Evolutionary conservation across 495 filamentous ascomycete genomes (phyloP), one percentile per base, ranked within the genome.

Genomic region (Cladorrhinum samala): DNA sequence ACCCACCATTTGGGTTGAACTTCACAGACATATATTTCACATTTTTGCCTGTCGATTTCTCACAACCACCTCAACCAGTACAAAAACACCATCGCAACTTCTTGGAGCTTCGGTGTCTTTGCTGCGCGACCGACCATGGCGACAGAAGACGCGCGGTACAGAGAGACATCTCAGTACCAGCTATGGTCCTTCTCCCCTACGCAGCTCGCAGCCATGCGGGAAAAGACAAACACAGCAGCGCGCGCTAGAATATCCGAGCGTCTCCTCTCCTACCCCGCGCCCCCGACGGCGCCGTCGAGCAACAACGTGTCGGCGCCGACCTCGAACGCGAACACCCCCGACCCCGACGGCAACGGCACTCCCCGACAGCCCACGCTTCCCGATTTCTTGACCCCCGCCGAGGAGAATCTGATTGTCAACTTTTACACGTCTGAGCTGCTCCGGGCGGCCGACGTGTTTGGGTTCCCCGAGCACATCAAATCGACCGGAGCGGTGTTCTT

Each of bases 401-500:
- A 98, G 64, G 92, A 96, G 72, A 74, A 81, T 30, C 80, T 80
- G 57, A 73, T 97, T n/a, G 81, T 96, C 25, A 78, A 82, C 27
- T 89, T 85, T 64, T 95, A 88, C 61, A 87, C 85, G 49, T 77
- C 83, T 46, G 83, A 88, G 68, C 78, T 85, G 13, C 68, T 92
- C 52, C 80, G 88, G 56, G 76, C 91, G 2, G 88, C 85, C 25
- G 82, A 91, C 37, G 83, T 84, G 57, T 85, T 88, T 59, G 82
- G 88, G 24, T 77, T 91, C 40, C 83, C 90, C 17, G 87, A 85
- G 41, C 84, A 88, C 52, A 89, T 96, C 36, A 64, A 88, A 81
- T 88, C 91, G 7, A 98, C 94, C 24, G 90, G 90, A 25, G 85
- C 93, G 40, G 87, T 92, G 69, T 96, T 91, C 69, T 81, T 97